Evolutionary conservation across 1,139 yeast genomes (phyloP).

Genomic region (Candida tropicalis): DNA sequence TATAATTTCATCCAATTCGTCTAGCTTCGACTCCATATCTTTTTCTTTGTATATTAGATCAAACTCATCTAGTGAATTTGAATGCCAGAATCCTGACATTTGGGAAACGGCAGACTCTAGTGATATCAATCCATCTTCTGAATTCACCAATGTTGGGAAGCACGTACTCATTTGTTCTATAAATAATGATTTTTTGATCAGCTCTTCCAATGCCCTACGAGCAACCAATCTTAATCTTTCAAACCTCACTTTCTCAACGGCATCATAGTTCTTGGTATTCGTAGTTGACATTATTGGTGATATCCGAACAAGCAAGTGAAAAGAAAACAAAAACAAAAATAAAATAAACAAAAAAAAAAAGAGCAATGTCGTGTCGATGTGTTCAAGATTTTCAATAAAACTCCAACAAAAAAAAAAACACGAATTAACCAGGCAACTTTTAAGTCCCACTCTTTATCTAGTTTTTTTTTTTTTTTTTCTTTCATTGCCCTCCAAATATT

Average conservation of each 20-base stretch:
- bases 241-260: conserved; percentile 45
- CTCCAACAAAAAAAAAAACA: conserved; percentile 1
- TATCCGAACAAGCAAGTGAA: conserved; percentile 2
- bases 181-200: conserved; percentile 58
- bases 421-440: too few relatives aligned
- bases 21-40: conserved; percentile 55
- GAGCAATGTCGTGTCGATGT: conserved; percentile 1
- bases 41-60: conserved; percentile 67
- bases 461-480: too few relatives aligned
- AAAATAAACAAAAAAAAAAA: too few relatives aligned
- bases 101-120: conserved; percentile 63
- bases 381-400: not conserved
- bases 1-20: conserved; percentile 68
- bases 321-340: not conserved
- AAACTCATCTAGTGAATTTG: conserved; percentile 62
- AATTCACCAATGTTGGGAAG: conserved; percentile 60
- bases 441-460: too few relatives aligned
- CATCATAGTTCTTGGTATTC: not conserved
- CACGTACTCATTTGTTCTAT: conserved; percentile 64
- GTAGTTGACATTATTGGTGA: not conserved
- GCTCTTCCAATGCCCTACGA: conserved; percentile 67
- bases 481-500: conserved; percentile 2
- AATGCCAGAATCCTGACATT: conserved; percentile 62
- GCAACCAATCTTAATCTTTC: conserved; percentile 58
- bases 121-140: conserved; percentile 52